Evolutionary conservation across 225 moss, liverwort and hornwort genomes (phyloP).

Genomic region (Straminergon stramineum): DNA sequence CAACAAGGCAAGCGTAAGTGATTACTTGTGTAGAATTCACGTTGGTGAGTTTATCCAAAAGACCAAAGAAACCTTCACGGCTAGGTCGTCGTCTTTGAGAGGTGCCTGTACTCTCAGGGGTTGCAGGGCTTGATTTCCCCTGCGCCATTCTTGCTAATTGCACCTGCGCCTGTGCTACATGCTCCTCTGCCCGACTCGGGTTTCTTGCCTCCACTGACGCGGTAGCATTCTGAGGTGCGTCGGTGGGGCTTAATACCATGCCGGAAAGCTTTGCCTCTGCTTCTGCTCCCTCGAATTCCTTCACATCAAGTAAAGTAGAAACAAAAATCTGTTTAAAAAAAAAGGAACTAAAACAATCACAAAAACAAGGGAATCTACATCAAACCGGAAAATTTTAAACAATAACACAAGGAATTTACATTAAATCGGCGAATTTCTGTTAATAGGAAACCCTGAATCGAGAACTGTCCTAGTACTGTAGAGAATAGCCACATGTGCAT

Average conservation of each 20-base stretch:
- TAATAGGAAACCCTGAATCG: neutral
- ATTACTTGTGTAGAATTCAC: slow-evolving; percentile 36
- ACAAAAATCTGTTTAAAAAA: neutral
- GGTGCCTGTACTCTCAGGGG: neutral
- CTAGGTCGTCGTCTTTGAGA: slow-evolving; percentile 5
- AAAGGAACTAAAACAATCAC: neutral
- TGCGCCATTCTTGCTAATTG: slow-evolving; percentile 8
- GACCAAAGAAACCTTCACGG: slow-evolving; percentile 50
- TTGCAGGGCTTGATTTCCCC: neutral
- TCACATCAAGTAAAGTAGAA: neutral
- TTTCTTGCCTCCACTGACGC: slow-evolving; percentile 30
- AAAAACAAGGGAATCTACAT: neutral
- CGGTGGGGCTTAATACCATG: slow-evolving; percentile 48
- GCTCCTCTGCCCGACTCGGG: slow-evolving; percentile 15
- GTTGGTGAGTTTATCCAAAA: slow-evolving; percentile 40
- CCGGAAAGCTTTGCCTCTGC: slow-evolving; percentile 42
- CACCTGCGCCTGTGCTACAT: slow-evolving; percentile 12
- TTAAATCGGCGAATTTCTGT: neutral
- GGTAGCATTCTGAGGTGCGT: slow-evolving; percentile 44
- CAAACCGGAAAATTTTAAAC: too few relatives aligned
- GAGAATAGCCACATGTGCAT: neutral
- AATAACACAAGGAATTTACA: too few relatives aligned
- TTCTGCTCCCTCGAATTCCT: slow-evolving; percentile 59
- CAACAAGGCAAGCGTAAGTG: neutral
- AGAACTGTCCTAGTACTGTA: neutral